Conservation (phyloP, 768 basidiomycete species). For the Leccinum pellstonianum region DNA sequence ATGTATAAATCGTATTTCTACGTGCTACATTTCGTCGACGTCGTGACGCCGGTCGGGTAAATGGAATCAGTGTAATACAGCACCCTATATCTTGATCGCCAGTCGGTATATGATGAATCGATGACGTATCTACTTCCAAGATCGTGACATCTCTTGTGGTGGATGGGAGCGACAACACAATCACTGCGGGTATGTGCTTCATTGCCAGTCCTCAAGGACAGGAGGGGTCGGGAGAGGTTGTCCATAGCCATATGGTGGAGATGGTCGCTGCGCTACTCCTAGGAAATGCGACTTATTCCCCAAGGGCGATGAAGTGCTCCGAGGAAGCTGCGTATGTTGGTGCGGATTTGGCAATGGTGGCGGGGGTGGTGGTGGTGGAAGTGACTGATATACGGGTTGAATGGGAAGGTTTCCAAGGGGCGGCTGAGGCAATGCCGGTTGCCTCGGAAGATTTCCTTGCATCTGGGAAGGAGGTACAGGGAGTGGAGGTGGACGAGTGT, state of each 20-base stretch:
- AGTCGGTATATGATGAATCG: constrained; percentile 1
- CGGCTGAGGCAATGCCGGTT: constrained; percentile 51
- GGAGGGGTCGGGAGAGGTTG: constrained; percentile 31
- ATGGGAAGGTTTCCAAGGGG: constrained; percentile 43
- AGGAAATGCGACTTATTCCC: constrained; percentile 35
- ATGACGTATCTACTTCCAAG: constrained; percentile 11
- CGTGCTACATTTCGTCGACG: constrained; percentile 12
- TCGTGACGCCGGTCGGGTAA: neutral
- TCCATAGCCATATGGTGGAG: constrained; percentile 32
- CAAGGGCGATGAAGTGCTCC: constrained; percentile 23
- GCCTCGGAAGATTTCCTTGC: constrained; percentile 35
- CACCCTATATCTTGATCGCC: constrained; percentile 12
- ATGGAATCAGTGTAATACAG: constrained; percentile 15
- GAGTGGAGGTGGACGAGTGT: constrained; percentile 22
- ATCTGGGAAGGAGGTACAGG: constrained; percentile 28
- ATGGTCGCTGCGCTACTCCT: constrained; percentile 43
- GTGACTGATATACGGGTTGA: constrained; percentile 38
- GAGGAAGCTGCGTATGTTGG: constrained; percentile 28
- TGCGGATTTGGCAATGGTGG: constrained; percentile 34
- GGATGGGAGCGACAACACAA: constrained; percentile 16
- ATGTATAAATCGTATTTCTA: constrained; percentile 6
- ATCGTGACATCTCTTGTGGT: constrained; percentile 11
- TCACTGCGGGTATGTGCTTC: constrained; percentile 15
- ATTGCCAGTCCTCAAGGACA: constrained; percentile 27
- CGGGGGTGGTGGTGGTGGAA: constrained; percentile 33